phyloP scores from a whole-genome alignment of 1,284 basidiomycete species.

The Microbotryum intermedium region DNA sequence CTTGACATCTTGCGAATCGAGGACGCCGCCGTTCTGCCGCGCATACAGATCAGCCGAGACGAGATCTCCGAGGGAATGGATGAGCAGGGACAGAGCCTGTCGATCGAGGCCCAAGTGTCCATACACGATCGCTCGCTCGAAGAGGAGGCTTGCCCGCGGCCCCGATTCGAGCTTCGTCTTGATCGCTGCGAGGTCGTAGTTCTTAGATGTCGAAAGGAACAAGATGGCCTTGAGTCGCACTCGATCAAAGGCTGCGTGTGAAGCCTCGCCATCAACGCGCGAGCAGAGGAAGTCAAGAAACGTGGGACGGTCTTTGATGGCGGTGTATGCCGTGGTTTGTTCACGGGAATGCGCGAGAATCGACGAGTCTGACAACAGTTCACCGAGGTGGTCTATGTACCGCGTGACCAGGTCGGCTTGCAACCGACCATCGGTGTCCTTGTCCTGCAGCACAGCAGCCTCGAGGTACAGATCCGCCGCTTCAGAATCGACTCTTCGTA shows the following conservation, averaged over 20 bases:
- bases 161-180: constrained; percentile 48
- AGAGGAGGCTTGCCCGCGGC: constrained; percentile 42
- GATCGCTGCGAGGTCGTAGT: constrained; percentile 54
- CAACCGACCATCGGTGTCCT: constrained; percentile 43
- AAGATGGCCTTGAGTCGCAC: constrained; percentile 63
- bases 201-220: constrained; percentile 62
- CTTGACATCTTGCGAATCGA: constrained; percentile 53
- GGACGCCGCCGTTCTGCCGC: constrained; percentile 55
- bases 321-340: constrained; percentile 1
- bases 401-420: constrained; percentile 28
- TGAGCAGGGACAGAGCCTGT: constrained; percentile 58
- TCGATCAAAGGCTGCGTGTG: constrained; percentile 41
- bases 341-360: constrained; percentile 23
- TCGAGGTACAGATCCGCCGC: constrained; percentile 67
- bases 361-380: constrained; percentile 38
- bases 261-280: constrained; percentile 41
- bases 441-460: constrained; percentile 62
- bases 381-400: constrained; percentile 14
- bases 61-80: constrained; percentile 60
- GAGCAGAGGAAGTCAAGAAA: constrained; percentile 57
- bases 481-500: constrained; percentile 39
- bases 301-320: constrained; percentile 27
- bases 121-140: constrained; percentile 70
- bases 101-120: constrained; percentile 62
- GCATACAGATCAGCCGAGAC: constrained; percentile 74